Percentiles rank a stretch among this genome's conserved stretches.
Evolutionary conservation across 2,329 filamentous ascomycete genomes (phyloP).

Genomic region (Gnomoniopsis smithogilvyi): DNA sequence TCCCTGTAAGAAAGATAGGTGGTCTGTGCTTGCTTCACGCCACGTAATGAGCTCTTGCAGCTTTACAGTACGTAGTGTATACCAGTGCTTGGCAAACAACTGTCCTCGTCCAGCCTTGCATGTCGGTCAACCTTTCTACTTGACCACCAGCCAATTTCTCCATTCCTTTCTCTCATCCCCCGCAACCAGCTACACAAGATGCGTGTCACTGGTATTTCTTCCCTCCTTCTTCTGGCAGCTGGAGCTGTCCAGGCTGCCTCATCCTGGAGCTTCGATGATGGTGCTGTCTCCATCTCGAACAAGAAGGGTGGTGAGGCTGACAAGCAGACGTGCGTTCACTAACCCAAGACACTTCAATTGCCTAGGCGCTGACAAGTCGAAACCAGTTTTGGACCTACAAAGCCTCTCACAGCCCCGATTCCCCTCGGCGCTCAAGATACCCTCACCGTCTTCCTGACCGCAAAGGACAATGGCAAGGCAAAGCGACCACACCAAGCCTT

Average conservation of each 20-base stretch:
- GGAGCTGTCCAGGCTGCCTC: slow-evolving; percentile 50
- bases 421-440: slow-evolving; percentile 65
- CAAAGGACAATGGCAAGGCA: slow-evolving; percentile 71
- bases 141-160: neutral
- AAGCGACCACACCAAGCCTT: slow-evolving; percentile 95
- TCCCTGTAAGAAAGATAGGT: neutral
- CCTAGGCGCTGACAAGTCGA: slow-evolving; percentile 19
- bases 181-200: slow-evolving; percentile 26
- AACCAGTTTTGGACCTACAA: slow-evolving; percentile 55
- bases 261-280: slow-evolving; percentile 74
- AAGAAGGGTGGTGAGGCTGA: slow-evolving; percentile 58
- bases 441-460: slow-evolving; percentile 78
- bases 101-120: slow-evolving; percentile 11
- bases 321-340: slow-evolving; percentile 62
- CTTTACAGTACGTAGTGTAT: too few relatives aligned
- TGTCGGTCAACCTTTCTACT: neutral
- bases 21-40: slow-evolving; percentile 11
- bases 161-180: slow-evolving; percentile 3
- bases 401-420: slow-evolving; percentile 61
- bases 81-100: slow-evolving; percentile 10
- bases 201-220: slow-evolving; percentile 38
- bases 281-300: slow-evolving; percentile 59
- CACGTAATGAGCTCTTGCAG: slow-evolving; percentile 13
- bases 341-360: neutral
- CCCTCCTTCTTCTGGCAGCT: slow-evolving; percentile 45